phyloP scores from a whole-genome alignment of 768 basidiomycete genomes.

The Lyophyllum atratum region DNA sequence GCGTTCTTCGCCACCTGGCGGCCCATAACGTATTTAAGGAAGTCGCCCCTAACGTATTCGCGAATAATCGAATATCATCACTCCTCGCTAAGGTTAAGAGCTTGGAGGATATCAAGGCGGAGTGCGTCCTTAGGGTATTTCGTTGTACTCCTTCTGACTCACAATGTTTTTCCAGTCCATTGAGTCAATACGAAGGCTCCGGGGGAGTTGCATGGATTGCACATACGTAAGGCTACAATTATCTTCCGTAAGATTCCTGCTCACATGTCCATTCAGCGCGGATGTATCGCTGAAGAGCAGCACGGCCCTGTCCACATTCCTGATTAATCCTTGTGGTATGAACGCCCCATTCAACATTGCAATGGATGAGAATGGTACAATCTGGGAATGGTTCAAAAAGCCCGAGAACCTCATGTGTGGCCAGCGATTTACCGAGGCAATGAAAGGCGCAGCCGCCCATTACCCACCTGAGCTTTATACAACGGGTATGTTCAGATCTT shows the following conservation, averaged over 20 bases:
- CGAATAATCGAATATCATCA: constrained; percentile 36
- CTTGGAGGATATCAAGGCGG: constrained; percentile 22
- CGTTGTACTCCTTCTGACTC: too few species aligned
- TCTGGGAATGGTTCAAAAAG: constrained; percentile 29
- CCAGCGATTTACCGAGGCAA: constrained; percentile 25
- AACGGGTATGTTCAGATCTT: neutral
- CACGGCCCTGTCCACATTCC: constrained; percentile 7
- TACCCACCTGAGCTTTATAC: neutral
- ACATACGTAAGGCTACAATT: too few species aligned
- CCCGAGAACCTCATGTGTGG: constrained; percentile 23
- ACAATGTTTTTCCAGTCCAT: too few species aligned
- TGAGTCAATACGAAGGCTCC: too few species aligned
- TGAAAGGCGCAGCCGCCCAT: constrained; percentile 11
- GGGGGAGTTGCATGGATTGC: too few species aligned
- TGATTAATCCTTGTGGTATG: constrained; percentile 9
- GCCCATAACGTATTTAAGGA: constrained; percentile 38
- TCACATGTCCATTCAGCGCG: constrained; percentile 7
- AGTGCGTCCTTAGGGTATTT: too few species aligned
- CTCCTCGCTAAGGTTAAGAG: constrained; percentile 29
- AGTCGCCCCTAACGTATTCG: constrained; percentile 31
- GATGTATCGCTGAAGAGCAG: constrained; percentile 17
- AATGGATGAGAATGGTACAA: constrained; percentile 13
- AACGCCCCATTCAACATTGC: constrained; percentile 22
- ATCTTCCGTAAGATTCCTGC: too few species aligned
- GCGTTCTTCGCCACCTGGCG: constrained; percentile 34